Base-by-base conservation (phyloP, 306 rosid species). In the Castanopsis chinensis region DNA sequence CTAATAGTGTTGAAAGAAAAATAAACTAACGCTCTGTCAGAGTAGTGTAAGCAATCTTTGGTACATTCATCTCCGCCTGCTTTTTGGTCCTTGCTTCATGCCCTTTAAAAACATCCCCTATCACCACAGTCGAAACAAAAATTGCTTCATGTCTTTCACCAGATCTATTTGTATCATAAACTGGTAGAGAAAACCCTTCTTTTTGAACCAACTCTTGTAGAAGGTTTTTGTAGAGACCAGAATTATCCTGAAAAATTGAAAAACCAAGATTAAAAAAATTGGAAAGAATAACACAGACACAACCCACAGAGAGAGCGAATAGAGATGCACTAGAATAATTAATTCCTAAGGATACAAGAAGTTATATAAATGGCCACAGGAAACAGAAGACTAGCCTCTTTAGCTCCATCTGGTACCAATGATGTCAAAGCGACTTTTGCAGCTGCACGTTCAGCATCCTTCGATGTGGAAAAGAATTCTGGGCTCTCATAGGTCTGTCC, bases 401-500 rank as follows among this genome's bases (percentile, higher is more conserved):
- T 85, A 78, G 79, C 77, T 77, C 80, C 89, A 41, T 55, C 72
- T 19, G 87, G 86, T 28, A 82, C 75, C 53, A 93, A 83, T 12
- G 94, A 83, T 76, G 33, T 45, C 67, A 95, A 78, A 80, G 99
- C 99, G 77, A 81, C 75, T 87, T 86, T 87, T 56, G 99, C 99
- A 74, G 90, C 97, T 33, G 97, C 96, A 86, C 85, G 82, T 71
- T 95, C 98, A 68, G 99, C 99, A 68, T 87, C 97, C 93, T 93
- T 95, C 75, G 88, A 27, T 35, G 90, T 87, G 56, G 87, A 49
- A 65, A 76, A 86, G 78, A 80, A 90, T 10, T 83, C 89, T 43
- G 78, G 81, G 85, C 94, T 84, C 85, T 78, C 89, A 68, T 57
- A 95, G 1, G 88, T 88, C 27, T 80, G 82, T 85, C 89, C 98